These are phyloP conservation scores for Aspergillus ruber DNA, from an alignment of 2,329 filamentous ascomycete species.

Conservation along the genomic window DNA sequence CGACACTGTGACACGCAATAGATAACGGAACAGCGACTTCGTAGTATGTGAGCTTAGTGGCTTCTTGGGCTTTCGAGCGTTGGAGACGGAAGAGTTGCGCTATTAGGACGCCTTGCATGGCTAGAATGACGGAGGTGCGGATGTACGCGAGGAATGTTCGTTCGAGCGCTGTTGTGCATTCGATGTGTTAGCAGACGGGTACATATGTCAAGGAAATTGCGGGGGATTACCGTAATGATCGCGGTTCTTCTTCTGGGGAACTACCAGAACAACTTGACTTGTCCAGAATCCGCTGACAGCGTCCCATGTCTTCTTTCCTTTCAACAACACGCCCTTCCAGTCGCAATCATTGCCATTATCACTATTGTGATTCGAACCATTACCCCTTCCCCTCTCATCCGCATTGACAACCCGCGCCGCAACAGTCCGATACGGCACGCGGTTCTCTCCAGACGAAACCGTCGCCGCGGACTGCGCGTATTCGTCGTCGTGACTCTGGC, in stretches of 20 bases:
- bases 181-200: no score
- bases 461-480: constrained; percentile 20
- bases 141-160: constrained; percentile 69
- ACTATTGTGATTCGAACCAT: no score
- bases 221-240: constrained; percentile 34
- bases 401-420: not conserved
- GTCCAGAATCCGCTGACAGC: constrained; percentile 74
- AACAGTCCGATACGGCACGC: constrained; percentile 17
- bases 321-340: constrained; percentile 2
- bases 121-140: constrained; percentile 62
- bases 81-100: constrained; percentile 63
- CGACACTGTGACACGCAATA: constrained; percentile 43
- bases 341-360: not conserved
- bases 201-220: no score
- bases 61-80: constrained; percentile 22
- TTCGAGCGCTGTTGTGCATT: constrained; percentile 54
- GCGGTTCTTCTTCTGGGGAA: constrained; percentile 35
- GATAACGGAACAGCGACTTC: constrained; percentile 56
- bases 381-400: not conserved
- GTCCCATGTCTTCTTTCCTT: constrained; percentile 48
- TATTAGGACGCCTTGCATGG: constrained; percentile 59
- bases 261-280: constrained; percentile 46
- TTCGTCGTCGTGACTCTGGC: constrained; percentile 11
- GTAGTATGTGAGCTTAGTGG: constrained; percentile 51
- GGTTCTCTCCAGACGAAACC: constrained; percentile 29